Evolutionary conservation across 768 basidiomycete genomes (phyloP).

Genomic region (Pleurotus pulmonarius): DNA sequence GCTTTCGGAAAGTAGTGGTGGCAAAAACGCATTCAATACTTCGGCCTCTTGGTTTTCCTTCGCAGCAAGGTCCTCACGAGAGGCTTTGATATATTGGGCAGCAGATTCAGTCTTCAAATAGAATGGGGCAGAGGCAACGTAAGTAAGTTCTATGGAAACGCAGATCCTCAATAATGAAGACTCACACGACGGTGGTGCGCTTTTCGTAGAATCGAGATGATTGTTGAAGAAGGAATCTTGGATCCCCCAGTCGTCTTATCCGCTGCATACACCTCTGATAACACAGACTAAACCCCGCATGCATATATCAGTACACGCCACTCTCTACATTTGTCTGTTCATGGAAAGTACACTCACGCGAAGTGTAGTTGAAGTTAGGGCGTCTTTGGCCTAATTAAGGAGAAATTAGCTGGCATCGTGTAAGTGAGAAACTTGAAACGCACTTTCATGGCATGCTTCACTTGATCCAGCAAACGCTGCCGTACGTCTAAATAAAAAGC

Average conservation of each 20-base stretch:
- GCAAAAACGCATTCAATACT: constrained; percentile 52
- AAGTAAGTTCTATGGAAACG: no score
- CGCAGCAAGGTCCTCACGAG: constrained; percentile 61
- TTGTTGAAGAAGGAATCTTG: constrained; percentile 41
- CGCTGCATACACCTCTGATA: constrained; percentile 65
- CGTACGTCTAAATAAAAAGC: constrained; percentile 42
- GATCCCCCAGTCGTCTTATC: constrained; percentile 50
- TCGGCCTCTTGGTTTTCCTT: constrained; percentile 58
- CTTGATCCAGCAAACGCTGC: constrained; percentile 41
- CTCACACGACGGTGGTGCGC: constrained; percentile 57
- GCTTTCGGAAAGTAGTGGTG: constrained; percentile 51
- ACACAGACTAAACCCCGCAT: constrained; percentile 44
- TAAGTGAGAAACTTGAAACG: background rate
- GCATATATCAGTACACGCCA: background rate
- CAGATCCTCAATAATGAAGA: constrained; percentile 5
- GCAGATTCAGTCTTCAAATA: constrained; percentile 53
- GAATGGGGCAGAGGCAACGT: background rate
- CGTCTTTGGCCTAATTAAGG: constrained; percentile 46
- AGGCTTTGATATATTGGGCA: constrained; percentile 48
- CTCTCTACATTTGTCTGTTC: background rate
- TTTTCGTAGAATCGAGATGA: constrained; percentile 54
- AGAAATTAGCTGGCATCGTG: background rate
- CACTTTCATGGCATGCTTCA: constrained; percentile 73
- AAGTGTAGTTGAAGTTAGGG: constrained; percentile 51
- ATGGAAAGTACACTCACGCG: constrained; percentile 36